A percentile compares a stretch with the other conserved stretches of the same genome.
Conservation (phyloP, 2,329 filamentous ascomycete species). For the Simplicillium sp. region DNA sequence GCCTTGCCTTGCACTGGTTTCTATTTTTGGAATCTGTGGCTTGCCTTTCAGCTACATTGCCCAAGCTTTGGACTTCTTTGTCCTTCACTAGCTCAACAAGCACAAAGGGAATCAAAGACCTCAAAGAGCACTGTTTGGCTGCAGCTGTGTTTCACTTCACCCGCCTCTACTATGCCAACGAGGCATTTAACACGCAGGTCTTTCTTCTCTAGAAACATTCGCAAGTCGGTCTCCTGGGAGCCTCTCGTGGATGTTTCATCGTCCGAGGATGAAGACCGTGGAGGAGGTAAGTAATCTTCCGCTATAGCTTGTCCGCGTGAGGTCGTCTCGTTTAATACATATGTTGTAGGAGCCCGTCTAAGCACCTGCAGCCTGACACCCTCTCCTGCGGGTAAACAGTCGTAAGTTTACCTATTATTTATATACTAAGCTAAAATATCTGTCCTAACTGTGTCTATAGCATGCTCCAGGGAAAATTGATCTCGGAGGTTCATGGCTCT, state of each 20-base stretch:
- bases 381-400: conserved; percentile 6
- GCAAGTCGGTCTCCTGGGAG: conserved; percentile 8
- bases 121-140: too few relatives aligned
- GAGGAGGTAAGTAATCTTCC: conserved; percentile 5
- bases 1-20: too few relatives aligned
- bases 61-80: too few relatives aligned
- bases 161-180: not conserved
- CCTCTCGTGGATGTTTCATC: conserved; percentile 5
- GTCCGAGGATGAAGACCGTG: conserved; percentile 7
- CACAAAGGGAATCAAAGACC: too few relatives aligned
- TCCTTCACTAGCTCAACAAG: too few relatives aligned
- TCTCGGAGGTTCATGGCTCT: conserved; percentile 4
- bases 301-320: not conserved
- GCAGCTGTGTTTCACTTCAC: too few relatives aligned
- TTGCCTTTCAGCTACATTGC: too few relatives aligned
- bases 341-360: conserved; percentile 4
- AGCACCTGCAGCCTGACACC: conserved; percentile 5
- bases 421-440: not conserved
- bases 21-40: too few relatives aligned
- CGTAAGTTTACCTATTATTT: not conserved
- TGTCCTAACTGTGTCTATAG: not conserved
- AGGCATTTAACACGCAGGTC: too few relatives aligned
- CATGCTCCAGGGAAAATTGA: conserved; percentile 1
- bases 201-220: conserved; percentile 3
- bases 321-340: not conserved